A percentile compares a stretch with the other conserved stretches of the same genome.
Evolutionary conservation across 768 basidiomycete species (phyloP).

Genomic region (Boletus bicolor): DNA sequence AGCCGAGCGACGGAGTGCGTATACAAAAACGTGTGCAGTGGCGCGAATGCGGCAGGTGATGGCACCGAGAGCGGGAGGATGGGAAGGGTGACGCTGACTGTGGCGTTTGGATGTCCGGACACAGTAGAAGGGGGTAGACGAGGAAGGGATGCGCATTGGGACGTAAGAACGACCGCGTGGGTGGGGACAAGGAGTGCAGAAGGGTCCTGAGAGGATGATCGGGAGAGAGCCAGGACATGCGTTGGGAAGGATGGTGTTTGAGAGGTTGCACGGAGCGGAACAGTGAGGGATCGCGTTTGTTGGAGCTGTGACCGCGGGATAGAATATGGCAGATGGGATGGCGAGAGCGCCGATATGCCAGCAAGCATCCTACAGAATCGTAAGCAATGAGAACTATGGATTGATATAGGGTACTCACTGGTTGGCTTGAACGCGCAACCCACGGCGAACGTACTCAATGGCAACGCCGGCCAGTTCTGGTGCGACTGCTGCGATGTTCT

Average conservation of each 20-base stretch:
- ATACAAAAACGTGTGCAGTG: constrained; percentile 65
- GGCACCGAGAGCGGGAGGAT: constrained; percentile 63
- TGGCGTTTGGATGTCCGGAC: constrained; percentile 32
- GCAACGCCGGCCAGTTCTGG: constrained; percentile 51
- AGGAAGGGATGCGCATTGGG: constrained; percentile 65
- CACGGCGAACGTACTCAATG: constrained; percentile 59
- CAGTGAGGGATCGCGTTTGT: constrained; percentile 29
- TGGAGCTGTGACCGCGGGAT: constrained; percentile 32
- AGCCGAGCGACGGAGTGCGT: constrained; percentile 52
- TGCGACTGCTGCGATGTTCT: constrained; percentile 52
- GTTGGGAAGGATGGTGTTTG: constrained; percentile 38
- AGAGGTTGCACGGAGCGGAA: constrained; percentile 30
- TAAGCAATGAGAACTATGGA: constrained; percentile 28
- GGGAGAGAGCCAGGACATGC: constrained; percentile 50
- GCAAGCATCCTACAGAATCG: constrained; percentile 36
- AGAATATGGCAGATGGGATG: constrained; percentile 40
- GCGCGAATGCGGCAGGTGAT: constrained; percentile 56
- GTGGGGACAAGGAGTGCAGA: constrained; percentile 55
- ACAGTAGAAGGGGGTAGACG: constrained; percentile 42
- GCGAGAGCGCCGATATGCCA: constrained; percentile 45
- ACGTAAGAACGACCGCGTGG: constrained; percentile 67
- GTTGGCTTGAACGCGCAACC: constrained; percentile 43
- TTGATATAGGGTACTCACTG: constrained; percentile 34
- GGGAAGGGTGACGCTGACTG: constrained; percentile 47
- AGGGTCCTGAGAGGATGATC: constrained; percentile 29